Evolutionary conservation across 306 rosid genomes (phyloP).

Genomic region (Carpinus fangiana): DNA sequence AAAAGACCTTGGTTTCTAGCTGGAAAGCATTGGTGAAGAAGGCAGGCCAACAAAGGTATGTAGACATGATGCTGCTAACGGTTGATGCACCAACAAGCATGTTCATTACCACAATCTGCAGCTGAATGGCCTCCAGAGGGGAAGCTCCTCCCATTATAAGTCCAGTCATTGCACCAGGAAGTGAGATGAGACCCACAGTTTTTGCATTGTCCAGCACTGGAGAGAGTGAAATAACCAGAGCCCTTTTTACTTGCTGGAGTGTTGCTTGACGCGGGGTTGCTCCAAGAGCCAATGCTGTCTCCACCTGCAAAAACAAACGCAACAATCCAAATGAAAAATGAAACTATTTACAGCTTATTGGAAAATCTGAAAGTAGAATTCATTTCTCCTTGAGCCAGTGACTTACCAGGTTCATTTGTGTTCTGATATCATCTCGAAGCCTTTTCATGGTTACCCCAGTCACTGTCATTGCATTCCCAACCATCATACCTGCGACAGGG

Average conservation of each 20-base stretch:
- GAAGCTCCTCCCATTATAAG: constrained; percentile 99
- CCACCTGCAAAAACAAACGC: constrained; percentile 49
- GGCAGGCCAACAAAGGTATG: constrained; percentile 86
- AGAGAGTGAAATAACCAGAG: constrained; percentile 70
- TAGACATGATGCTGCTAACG: constrained; percentile 80
- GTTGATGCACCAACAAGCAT: constrained; percentile 93
- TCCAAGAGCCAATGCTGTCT: constrained; percentile 91
- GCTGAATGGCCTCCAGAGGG: constrained; percentile 88
- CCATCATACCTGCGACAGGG: constrained; percentile 96
- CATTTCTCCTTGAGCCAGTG: neutral
- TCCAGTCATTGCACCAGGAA: constrained; percentile 98
- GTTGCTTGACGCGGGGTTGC: constrained; percentile 95
- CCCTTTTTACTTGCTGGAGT: constrained; percentile 80
- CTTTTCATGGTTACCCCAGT: constrained; percentile 97
- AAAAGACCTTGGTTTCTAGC: constrained; percentile 70
- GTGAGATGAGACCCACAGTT: constrained; percentile 88
- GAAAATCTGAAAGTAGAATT: neutral
- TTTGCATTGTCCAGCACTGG: constrained; percentile 90
- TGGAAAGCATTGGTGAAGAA: constrained; percentile 92
- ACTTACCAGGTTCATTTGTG: constrained; percentile 67
- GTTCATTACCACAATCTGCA: constrained; percentile 95
- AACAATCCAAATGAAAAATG: neutral
- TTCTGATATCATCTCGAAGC: constrained; percentile 78
- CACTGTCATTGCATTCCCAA: constrained; percentile 92
- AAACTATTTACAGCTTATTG: neutral